Percentiles rank a stretch among this genome's conserved stretches.
Conservation (phyloP, 495 filamentous ascomycete species). For the Talaromyces proteolyticus region DNA sequence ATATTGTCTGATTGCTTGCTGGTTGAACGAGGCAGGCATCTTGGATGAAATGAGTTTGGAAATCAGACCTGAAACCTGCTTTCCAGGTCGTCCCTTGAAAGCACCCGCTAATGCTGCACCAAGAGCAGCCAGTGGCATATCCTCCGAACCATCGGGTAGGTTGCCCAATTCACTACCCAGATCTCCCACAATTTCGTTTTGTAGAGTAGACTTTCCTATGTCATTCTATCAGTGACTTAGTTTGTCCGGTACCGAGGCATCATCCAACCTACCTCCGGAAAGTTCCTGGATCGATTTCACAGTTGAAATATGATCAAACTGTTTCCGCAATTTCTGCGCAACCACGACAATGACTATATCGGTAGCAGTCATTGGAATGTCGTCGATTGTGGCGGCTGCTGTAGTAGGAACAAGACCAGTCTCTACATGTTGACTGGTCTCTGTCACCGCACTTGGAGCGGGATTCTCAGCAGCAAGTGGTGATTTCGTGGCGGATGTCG, state of each 20-base stretch:
- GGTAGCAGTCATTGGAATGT: slow-evolving; percentile 77
- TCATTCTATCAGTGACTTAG: neutral
- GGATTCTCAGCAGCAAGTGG: slow-evolving; percentile 27
- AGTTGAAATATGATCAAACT: slow-evolving; percentile 77
- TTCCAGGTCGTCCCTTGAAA: slow-evolving; percentile 95
- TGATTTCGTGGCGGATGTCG: slow-evolving; percentile 16
- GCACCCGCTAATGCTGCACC: slow-evolving; percentile 93
- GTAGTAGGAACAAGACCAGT: slow-evolving; percentile 64
- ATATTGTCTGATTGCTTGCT: slow-evolving; percentile 88
- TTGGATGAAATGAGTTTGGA: slow-evolving; percentile 85
- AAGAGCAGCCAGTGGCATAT: slow-evolving; percentile 89
- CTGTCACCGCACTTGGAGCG: slow-evolving; percentile 33
- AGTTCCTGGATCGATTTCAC: slow-evolving; percentile 98
- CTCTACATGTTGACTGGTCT: slow-evolving; percentile 48
- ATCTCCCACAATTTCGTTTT: slow-evolving; percentile 93
- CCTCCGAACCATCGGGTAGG: slow-evolving; percentile 96
- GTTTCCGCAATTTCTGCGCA: slow-evolving; percentile 98
- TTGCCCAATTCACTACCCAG: slow-evolving; percentile 96
- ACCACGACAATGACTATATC: slow-evolving; percentile 86
- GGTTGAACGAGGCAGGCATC: slow-evolving; percentile 99
- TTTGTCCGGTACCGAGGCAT: neutral
- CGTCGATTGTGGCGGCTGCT: slow-evolving; percentile 80
- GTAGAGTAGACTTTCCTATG: slow-evolving; percentile 89
- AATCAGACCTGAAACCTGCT: slow-evolving; percentile 89
- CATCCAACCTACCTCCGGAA: slow-evolving; percentile 70